Conservation (phyloP, 257 asterid genomes). For the Mentha longifolia region DNA sequence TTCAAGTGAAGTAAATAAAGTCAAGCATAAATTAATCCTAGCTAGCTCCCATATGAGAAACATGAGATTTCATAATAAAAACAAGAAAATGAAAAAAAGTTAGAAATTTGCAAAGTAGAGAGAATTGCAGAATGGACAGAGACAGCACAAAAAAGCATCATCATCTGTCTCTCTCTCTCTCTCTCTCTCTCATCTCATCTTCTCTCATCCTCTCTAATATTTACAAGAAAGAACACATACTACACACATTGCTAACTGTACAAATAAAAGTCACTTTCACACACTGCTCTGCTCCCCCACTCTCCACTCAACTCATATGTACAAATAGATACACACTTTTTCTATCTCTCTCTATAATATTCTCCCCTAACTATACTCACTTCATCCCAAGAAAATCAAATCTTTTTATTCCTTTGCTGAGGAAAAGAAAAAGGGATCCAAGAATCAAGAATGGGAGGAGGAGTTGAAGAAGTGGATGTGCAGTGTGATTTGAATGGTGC, state of each 20-base stretch:
- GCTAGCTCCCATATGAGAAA: not conserved
- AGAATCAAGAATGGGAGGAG: conserved; percentile 28
- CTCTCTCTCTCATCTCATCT: not conserved
- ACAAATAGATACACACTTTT: conserved; percentile 11
- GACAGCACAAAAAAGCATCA: conserved; percentile 32
- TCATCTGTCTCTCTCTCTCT: conserved; percentile 28
- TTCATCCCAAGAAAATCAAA: too few relatives aligned
- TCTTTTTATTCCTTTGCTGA: too few relatives aligned
- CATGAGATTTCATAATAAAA: too few relatives aligned
- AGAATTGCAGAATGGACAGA: conserved; percentile 29
- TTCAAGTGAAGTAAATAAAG: not conserved
- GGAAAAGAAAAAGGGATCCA: too few relatives aligned
- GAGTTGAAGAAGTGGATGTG: conserved; percentile 3
- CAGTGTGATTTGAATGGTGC: conserved; percentile 20
- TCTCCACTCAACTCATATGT: conserved; percentile 4
- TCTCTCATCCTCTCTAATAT: too few relatives aligned
- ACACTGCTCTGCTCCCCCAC: conserved; percentile 9
- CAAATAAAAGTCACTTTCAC: conserved; percentile 29
- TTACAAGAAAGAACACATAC: not conserved
- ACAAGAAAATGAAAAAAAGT: not conserved
- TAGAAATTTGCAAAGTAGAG: conserved; percentile 18
- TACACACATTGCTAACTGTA: conserved; percentile 1
- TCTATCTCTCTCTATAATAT: not conserved
- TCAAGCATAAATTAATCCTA: not conserved
- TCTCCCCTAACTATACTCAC: too few relatives aligned